These are phyloP conservation scores for Amphirosellinia nigrospora DNA, from an alignment of 495 filamentous ascomycete species.

Conservation along the genomic window DNA sequence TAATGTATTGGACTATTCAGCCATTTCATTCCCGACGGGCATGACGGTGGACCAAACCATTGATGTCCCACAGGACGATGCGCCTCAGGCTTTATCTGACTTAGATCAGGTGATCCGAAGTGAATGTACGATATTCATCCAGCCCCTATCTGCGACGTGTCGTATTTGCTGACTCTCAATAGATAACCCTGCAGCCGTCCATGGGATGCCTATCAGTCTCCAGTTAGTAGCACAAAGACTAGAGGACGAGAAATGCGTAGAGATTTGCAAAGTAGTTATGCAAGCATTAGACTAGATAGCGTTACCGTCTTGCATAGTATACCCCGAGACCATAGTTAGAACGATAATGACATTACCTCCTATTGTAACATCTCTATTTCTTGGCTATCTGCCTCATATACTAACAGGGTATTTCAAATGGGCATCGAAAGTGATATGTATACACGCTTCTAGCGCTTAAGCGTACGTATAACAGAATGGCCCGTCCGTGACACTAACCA, in stretches of 20 bases:
- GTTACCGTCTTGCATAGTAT: neutral
- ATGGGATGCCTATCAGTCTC: conserved; percentile 78
- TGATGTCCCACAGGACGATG: conserved; percentile 63
- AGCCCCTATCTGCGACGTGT: neutral
- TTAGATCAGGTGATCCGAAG: conserved; percentile 75
- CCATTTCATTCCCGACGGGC: conserved; percentile 60
- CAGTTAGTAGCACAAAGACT: conserved; percentile 80
- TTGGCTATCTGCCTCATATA: neutral
- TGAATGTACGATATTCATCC: conserved; percentile 53
- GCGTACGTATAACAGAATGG: conserved; percentile 48
- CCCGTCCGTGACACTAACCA: conserved; percentile 42
- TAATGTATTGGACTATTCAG: conserved; percentile 51
- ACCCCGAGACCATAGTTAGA: neutral
- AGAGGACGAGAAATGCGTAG: conserved; percentile 85
- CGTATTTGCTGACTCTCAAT: conserved; percentile 9
- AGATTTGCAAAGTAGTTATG: conserved; percentile 74
- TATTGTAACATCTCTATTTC: neutral
- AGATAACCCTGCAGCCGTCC: conserved; percentile 73
- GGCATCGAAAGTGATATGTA: neutral
- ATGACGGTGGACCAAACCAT: conserved; percentile 68
- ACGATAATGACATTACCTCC: neutral
- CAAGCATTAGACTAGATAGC: conserved; percentile 44
- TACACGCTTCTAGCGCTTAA: conserved; percentile 12
- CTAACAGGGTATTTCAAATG: neutral
- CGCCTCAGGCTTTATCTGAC: conserved; percentile 65